Evolutionary conservation across 768 basidiomycete genomes (phyloP), one percentile per base, ranked within the genome.

Genomic region (Boletellus ananiceps): DNA sequence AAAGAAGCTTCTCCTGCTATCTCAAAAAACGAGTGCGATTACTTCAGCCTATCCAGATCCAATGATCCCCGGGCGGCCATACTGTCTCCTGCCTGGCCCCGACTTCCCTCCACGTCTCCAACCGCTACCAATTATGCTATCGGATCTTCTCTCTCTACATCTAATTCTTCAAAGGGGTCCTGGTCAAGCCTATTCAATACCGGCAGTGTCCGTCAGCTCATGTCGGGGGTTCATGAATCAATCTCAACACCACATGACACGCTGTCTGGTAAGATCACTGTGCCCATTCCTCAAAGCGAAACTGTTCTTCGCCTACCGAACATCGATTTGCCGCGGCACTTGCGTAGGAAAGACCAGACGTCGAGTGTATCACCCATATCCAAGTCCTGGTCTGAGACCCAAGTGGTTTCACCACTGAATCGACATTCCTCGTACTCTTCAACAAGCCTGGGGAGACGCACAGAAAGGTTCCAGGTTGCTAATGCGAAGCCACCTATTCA

Each of bases 121-220:
- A 74, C 74, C 1, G 57, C 73, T 11, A 64, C 67, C 16, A 70
- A 64, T 9, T 63, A 70, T 3, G 64, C 70, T 4, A 62, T 75
- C 2, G 58, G 16, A 8, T 66, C 75, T 0, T 72, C 76, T 0
- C 57, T 79, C 35, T 69, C 75, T 39, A 71, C 80, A 0, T 82
- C 83, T 0, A 77, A 69, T 40, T 82, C 86, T 3, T 88, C 88
- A 2, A 75, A 82, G 38, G 86, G 82, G 8, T 88, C 89, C 0
- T 91, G 89, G 89, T 85, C 87, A 0, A 89, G 82, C 58, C 60
- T 91, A 11, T 86, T 88, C 62, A 84, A 81, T 51, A 70, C 85
- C 1, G 79, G 78, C 15, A 77, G 73, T 37, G 72, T 89, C 67
- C 75, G 84, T 23, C 84, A 88, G 48, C 79, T 90, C 50, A 81